Evolutionary conservation across 208 protist genomes (phyloP).

Genomic region (Phytomonas sp.): DNA sequence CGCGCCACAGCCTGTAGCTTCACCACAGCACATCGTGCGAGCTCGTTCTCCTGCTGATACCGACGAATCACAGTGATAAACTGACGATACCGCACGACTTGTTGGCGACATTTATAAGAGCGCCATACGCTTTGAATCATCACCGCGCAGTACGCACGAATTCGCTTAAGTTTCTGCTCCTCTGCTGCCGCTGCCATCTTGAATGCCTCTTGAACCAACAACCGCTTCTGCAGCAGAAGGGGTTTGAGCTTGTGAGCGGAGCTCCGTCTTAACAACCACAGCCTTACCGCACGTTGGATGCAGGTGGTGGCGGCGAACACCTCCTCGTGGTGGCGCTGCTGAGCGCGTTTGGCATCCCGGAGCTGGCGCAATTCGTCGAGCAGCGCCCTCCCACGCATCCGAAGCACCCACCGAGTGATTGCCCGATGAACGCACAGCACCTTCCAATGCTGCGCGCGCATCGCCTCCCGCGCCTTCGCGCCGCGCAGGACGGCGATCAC

Average conservation of each 20-base stretch:
- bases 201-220: conserved; percentile 11
- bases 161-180: background rate
- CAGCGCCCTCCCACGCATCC: conserved; percentile 16
- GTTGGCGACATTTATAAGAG: background rate
- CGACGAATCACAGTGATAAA: background rate
- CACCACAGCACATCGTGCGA: background rate
- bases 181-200: conserved; percentile 16
- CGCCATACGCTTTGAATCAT: background rate
- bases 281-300: conserved; percentile 37
- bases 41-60: background rate
- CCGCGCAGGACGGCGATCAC: conserved; percentile 49
- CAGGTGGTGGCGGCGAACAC: conserved; percentile 34
- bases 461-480: conserved; percentile 21
- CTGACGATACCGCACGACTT: background rate
- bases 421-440: conserved; percentile 21
- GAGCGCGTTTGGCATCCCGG: conserved; percentile 3
- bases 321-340: conserved; percentile 41
- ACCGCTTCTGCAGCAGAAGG: conserved; percentile 20
- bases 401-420: conserved; percentile 29
- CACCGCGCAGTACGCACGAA: background rate
- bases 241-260: conserved; percentile 21
- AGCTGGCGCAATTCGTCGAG: conserved; percentile 23
- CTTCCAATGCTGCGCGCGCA: conserved; percentile 12
- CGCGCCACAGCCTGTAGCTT: conserved; percentile 1
- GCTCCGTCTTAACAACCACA: conserved; percentile 22